A percentile compares a stretch with the other conserved stretches of the same genome.
phyloP scores from a whole-genome alignment of 768 basidiomycete genomes.

The Serendipita sp. region DNA sequence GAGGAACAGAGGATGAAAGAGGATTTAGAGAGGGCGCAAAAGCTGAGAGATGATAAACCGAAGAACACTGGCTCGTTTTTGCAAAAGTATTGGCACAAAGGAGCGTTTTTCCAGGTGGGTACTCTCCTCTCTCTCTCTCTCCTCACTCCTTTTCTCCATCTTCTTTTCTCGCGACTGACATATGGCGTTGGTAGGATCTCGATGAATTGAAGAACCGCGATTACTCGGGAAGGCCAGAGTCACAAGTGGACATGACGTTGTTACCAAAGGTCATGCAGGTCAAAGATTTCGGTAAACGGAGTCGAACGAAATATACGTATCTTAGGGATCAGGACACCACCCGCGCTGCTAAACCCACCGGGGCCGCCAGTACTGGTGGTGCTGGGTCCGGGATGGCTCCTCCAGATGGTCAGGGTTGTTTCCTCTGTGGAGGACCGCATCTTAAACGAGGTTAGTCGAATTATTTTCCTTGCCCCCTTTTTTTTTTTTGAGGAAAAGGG shows the following conservation, averaged over 20 bases:
- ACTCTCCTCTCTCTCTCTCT: background rate
- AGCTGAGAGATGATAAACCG: constrained; percentile 71
- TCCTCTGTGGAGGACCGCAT: constrained; percentile 87
- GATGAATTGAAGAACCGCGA: constrained; percentile 74
- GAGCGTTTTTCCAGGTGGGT: constrained; percentile 88
- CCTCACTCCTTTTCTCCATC: background rate
- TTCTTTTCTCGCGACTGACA: background rate
- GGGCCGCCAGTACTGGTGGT: constrained; percentile 41
- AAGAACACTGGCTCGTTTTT: constrained; percentile 85
- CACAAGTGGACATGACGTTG: constrained; percentile 71
- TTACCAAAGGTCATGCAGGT: constrained; percentile 96
- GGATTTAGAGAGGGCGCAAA: constrained; percentile 74
- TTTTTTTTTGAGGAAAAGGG: too few relatives aligned
- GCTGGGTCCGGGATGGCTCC: constrained; percentile 28
- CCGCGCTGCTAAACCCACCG: constrained; percentile 14
- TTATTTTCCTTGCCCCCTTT: background rate
- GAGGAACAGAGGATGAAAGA: constrained; percentile 87
- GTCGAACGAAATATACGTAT: constrained; percentile 93
- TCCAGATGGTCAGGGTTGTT: constrained; percentile 56
- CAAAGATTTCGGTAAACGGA: constrained; percentile 82
- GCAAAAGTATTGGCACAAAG: constrained; percentile 99
- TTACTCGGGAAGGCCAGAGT: constrained; percentile 79
- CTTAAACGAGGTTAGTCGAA: constrained; percentile 58
- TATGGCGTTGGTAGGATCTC: constrained; percentile 40
- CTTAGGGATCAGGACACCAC: constrained; percentile 90